A percentile compares a stretch with the other conserved stretches of the same genome.
Evolutionary conservation across 805 yeast genomes (phyloP).

Genomic region (Wickerhamiella kazuoi): DNA sequence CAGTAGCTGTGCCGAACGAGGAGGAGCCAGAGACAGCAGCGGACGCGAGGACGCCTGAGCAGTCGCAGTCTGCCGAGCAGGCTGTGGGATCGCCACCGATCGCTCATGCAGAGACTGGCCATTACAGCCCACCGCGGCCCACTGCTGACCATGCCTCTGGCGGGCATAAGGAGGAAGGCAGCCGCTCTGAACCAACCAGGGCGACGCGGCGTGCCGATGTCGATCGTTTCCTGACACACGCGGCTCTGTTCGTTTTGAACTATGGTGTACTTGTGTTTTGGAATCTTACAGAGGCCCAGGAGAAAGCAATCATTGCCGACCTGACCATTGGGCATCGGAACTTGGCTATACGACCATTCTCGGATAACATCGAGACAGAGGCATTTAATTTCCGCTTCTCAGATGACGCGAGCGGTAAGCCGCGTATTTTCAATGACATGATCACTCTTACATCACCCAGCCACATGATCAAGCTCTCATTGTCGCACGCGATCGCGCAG

Average conservation of each 20-base stretch:
- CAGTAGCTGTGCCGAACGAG: neutral
- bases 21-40: neutral
- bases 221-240: conserved; percentile 31
- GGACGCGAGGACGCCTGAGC: neutral
- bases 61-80: neutral
- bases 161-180: neutral
- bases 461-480: conserved; percentile 76
- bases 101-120: neutral
- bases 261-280: conserved; percentile 97
- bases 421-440: conserved; percentile 66
- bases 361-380: conserved; percentile 86
- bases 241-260: conserved; percentile 75
- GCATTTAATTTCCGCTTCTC: conserved; percentile 61
- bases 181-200: neutral
- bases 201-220: conserved; percentile 1
- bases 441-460: conserved; percentile 80
- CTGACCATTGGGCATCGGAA: conserved; percentile 44
- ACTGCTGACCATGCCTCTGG: no score
- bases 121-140: no score
- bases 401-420: conserved; percentile 25
- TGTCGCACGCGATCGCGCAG: conserved; percentile 95
- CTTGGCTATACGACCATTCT: conserved; percentile 47
- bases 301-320: conserved; percentile 84
- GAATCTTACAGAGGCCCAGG: conserved; percentile 88
- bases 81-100: neutral